A percentile compares a stretch with the other conserved stretches of the same genome.
These are phyloP conservation scores for Botrytis fabae DNA, from an alignment of 2,329 filamentous ascomycete genomes.

Conservation along the genomic window DNA sequence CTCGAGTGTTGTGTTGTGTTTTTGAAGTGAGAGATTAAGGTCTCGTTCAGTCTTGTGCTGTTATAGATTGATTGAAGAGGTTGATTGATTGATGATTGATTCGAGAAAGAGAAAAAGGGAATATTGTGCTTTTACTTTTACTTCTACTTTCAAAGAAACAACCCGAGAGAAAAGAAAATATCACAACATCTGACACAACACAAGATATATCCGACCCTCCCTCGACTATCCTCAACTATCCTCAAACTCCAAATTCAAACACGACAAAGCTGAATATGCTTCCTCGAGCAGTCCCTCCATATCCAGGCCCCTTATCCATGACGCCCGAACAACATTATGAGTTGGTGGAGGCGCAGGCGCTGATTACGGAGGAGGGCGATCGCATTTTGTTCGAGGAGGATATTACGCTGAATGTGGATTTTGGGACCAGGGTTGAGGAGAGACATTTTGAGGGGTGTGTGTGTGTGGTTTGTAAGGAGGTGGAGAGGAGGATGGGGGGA, in stretches of 20 bases:
- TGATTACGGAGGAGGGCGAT: neutral
- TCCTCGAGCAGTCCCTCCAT: neutral
- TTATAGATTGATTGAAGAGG: neutral
- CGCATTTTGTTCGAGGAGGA: neutral
- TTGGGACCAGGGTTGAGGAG: neutral
- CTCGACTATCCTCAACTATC: neutral
- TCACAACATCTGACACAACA: neutral
- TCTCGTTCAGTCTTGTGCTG: neutral
- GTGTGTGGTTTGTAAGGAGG: slow-evolving; percentile 1
- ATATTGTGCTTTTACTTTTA: neutral
- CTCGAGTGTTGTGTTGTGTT: neutral
- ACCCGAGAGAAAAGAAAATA: neutral
- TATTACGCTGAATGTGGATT: slow-evolving; percentile 15
- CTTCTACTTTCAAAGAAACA: too few species aligned
- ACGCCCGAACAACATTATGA: neutral
- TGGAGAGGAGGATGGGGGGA: neutral
- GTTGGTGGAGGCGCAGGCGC: neutral
- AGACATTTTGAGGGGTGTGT: neutral
- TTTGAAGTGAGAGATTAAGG: neutral
- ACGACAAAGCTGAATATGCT: neutral
- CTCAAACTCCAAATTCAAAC: neutral
- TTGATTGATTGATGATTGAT: neutral
- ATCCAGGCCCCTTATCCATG: neutral
- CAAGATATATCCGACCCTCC: neutral
- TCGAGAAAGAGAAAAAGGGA: neutral